Percentiles rank a stretch among this genome's conserved stretches.
Evolutionary conservation across 2,329 filamentous ascomycete genomes (phyloP).

Genomic region (Stachybotrys echinatus): DNA sequence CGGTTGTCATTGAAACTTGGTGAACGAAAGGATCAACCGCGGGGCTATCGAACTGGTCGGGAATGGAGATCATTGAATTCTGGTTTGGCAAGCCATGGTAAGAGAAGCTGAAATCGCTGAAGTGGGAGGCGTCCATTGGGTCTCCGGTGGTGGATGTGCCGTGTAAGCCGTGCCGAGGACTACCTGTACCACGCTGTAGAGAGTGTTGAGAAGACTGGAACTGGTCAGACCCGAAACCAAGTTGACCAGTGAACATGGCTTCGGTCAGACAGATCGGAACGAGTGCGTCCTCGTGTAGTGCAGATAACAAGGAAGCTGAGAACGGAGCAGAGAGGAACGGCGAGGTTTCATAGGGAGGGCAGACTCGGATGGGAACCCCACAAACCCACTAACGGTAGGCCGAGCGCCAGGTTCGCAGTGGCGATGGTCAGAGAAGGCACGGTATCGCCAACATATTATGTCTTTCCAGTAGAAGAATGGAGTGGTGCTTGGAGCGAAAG

Average conservation of each 20-base stretch:
- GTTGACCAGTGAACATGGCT: not conserved
- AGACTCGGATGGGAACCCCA: not conserved
- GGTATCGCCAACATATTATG: not conserved
- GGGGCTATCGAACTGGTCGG: constrained; percentile 25
- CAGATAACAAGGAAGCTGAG: not conserved
- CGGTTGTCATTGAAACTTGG: constrained; percentile 12
- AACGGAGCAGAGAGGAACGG: not conserved
- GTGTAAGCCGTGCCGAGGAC: not conserved
- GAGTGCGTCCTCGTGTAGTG: not conserved
- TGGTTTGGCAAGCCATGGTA: constrained; percentile 39
- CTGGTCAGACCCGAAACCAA: not conserved
- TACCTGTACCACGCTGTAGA: not conserved
- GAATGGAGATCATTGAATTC: constrained; percentile 29
- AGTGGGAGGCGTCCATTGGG: constrained; percentile 42
- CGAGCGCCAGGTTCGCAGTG: not conserved
- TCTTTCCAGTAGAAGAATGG: not conserved
- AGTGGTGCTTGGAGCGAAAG: not conserved
- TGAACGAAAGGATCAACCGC: constrained; percentile 29
- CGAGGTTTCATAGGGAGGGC: not conserved
- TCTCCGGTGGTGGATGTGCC: not conserved
- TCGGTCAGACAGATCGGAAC: not conserved
- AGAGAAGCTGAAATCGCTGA: constrained; percentile 48
- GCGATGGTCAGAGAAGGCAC: not conserved
- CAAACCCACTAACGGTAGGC: not conserved
- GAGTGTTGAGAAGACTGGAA: not conserved